Base-by-base conservation (phyloP, 441 rosid genomes). In the Adansonia madagascariensis region DNA sequence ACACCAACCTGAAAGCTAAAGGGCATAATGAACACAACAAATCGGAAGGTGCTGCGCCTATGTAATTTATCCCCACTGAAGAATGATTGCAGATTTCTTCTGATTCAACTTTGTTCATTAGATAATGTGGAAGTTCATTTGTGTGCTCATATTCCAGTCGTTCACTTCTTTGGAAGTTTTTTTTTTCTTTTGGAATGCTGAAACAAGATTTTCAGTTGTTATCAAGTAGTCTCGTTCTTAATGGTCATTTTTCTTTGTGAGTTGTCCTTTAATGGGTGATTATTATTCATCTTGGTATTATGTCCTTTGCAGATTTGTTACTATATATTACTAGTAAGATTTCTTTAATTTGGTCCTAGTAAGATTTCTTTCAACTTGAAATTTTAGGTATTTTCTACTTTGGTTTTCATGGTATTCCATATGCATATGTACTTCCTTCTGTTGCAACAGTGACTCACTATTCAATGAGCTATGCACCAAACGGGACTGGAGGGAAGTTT, bases 361-460 rank as follows among this genome's bases (percentile, higher is more conserved):
- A 83, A 83, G 89, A 74, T 83, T 77, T 85, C 80, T 83, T 75
- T 78, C 39, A 86, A 90, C 83, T 85, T 86, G 84, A 76, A 86
- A 69, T 84, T 83, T 80, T 86, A 84, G 91, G 88, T 87, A 82
- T 85, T 90, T 88, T 65, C 85, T 75, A 86, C 92, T 86, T 84
- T 82, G 90, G 90, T 89, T 90, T 88, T 90, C 90, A 89, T 64
- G 91, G 91, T 87, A 81, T 84, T 85, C 89, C 92, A 80, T 87
- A 82, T 87, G 85, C 87, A 82, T 82, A 81, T 82, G 89, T 84
- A 80, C 89, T 87, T 86, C 91, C 90, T 85, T 91, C 91, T 92
- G 88, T 87, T 87, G 91, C 93, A 84, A 87, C 97, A 86, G 95
- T 85, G 77, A 85, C 90, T 55, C 86, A 89, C 86, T 91, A 87